Percentiles rank a stretch among this genome's conserved stretches.
These are phyloP conservation scores for Auricularia heimuer DNA, from an alignment of 768 basidiomycete genomes.

Conservation along the genomic window DNA sequence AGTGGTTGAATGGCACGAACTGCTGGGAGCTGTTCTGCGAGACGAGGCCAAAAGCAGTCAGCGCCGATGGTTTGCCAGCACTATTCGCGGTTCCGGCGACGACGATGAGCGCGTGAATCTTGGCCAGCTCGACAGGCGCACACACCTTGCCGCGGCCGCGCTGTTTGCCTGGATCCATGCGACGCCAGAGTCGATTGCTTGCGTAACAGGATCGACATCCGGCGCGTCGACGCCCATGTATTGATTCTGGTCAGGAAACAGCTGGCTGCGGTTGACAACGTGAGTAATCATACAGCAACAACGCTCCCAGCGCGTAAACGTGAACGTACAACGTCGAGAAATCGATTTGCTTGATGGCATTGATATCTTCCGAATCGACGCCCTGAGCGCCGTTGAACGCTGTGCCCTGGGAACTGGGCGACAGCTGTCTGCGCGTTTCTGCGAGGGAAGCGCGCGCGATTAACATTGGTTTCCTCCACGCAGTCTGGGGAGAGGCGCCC, in stretches of 20 bases:
- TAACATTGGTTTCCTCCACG: not conserved
- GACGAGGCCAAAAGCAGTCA: slow-evolving; percentile 55
- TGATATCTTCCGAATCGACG: slow-evolving; percentile 58
- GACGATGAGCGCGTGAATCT: not conserved
- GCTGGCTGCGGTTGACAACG: slow-evolving; percentile 21
- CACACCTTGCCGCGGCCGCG: slow-evolving; percentile 35
- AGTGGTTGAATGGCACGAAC: slow-evolving; percentile 56
- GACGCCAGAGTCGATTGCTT: slow-evolving; percentile 39
- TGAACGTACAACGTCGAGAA: slow-evolving; percentile 37
- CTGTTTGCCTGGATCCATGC: slow-evolving; percentile 48
- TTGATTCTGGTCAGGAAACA: slow-evolving; percentile 59
- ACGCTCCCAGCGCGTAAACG: not conserved
- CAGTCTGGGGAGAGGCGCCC: slow-evolving; percentile 5
- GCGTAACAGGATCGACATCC: slow-evolving; percentile 40
- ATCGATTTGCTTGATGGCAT: slow-evolving; percentile 44
- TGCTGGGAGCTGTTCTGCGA: slow-evolving; percentile 40
- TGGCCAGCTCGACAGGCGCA: not conserved
- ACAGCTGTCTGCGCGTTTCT: slow-evolving; percentile 34
- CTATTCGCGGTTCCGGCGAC: slow-evolving; percentile 20
- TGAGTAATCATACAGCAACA: not conserved
- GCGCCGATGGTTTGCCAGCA: slow-evolving; percentile 42
- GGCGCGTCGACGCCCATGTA: slow-evolving; percentile 40
- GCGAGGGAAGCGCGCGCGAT: slow-evolving; percentile 26
- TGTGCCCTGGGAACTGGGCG: slow-evolving; percentile 25
- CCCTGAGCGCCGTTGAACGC: slow-evolving; percentile 54